These are phyloP conservation scores for Nakazawaea holstii DNA, from an alignment of 805 yeast species.

Conservation along the genomic window DNA sequence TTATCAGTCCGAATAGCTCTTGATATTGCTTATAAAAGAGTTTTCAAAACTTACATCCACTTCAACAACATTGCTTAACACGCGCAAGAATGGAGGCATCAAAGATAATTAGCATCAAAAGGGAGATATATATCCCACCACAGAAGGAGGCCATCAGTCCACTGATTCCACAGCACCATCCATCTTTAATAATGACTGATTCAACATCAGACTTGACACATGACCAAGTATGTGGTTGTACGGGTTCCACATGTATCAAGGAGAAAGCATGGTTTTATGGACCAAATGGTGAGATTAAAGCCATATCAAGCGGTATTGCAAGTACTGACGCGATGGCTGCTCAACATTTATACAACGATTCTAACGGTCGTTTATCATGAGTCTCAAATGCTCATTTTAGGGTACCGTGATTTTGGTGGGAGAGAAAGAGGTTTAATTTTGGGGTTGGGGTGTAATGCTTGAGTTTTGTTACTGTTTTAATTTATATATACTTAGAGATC, in stretches of 20 bases:
- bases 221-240: slow-evolving; percentile 27
- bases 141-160: slow-evolving; percentile 14
- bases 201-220: slow-evolving; percentile 21
- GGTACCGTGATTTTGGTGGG: background rate
- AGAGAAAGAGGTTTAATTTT: too few species aligned
- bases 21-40: background rate
- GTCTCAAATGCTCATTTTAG: background rate
- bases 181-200: slow-evolving; percentile 28
- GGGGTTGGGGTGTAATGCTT: background rate
- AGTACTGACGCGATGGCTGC: slow-evolving; percentile 25
- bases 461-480: background rate
- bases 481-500: too few species aligned
- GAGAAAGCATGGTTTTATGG: slow-evolving; percentile 31
- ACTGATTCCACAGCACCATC: slow-evolving; percentile 27
- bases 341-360: slow-evolving; percentile 20
- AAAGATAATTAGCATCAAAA: slow-evolving; percentile 23
- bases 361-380: slow-evolving; percentile 14
- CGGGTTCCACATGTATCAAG: slow-evolving; percentile 26
- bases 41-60: background rate
- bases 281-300: slow-evolving; percentile 28
- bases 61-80: background rate
- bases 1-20: background rate
- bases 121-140: slow-evolving; percentile 29
- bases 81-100: slow-evolving; percentile 24
- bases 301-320: slow-evolving; percentile 18